Evolutionary conservation across 306 rosid genomes (phyloP).

Genomic region (Prosopis cineraria): DNA sequence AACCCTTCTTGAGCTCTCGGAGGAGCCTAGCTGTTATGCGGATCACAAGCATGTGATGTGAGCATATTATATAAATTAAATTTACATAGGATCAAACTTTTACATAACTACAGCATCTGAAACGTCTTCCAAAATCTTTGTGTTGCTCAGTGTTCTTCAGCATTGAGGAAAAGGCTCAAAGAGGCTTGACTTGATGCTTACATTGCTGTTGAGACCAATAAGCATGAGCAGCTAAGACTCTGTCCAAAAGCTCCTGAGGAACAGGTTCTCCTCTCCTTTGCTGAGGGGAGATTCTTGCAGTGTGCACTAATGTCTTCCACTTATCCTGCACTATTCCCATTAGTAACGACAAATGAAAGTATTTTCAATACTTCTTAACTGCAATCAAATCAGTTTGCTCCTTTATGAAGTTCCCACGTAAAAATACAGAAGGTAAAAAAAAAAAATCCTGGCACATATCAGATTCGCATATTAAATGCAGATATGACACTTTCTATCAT

Average conservation of each 20-base stretch:
- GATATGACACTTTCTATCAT: not conserved
- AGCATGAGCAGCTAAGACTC: conserved; percentile 75
- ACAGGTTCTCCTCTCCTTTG: conserved; percentile 85
- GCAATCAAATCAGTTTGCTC: not conserved
- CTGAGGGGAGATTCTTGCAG: conserved; percentile 79
- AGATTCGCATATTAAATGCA: not conserved
- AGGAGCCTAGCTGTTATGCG: conserved; percentile 24
- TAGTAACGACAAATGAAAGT: conserved; percentile 5
- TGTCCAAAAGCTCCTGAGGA: conserved; percentile 79
- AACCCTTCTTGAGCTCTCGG: conserved; percentile 38
- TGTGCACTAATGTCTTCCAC: conserved; percentile 88
- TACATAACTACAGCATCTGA: conserved; percentile 23
- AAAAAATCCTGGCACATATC: not conserved
- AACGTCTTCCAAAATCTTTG: conserved; percentile 1
- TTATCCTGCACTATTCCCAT: conserved; percentile 57
- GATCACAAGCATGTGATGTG: conserved; percentile 28
- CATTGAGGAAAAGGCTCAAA: conserved; percentile 32
- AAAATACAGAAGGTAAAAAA: not conserved
- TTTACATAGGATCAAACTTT: conserved; percentile 38
- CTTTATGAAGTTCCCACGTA: not conserved
- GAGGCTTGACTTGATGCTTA: conserved; percentile 49
- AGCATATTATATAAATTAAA: conserved; percentile 23
- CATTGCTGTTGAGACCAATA: conserved; percentile 73
- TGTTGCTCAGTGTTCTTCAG: conserved; percentile 10
- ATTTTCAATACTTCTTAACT: not conserved